Evolutionary conservation across 768 basidiomycete species (phyloP).

Genomic region (Suillus ampliporus): DNA sequence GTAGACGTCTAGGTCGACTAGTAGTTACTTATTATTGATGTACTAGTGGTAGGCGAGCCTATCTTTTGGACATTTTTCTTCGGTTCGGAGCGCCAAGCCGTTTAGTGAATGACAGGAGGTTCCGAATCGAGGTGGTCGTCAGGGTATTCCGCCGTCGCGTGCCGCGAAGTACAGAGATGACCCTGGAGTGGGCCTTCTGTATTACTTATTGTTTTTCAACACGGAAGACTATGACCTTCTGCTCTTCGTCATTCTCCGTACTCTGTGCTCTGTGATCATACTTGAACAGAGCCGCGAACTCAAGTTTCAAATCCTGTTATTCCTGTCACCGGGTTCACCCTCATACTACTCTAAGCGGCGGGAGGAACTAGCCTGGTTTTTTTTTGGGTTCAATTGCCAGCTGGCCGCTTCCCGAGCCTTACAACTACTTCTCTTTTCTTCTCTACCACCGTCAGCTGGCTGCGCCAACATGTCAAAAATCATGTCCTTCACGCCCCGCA

Average conservation of each 20-base stretch:
- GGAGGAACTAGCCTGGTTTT: conserved; percentile 2
- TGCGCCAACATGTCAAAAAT: background rate
- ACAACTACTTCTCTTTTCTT: background rate
- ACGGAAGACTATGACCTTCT: background rate
- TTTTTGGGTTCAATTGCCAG: background rate
- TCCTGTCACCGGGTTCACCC: background rate
- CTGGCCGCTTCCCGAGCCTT: too few species aligned
- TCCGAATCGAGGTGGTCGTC: conserved; percentile 15
- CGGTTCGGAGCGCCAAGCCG: conserved; percentile 6
- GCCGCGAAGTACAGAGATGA: conserved; percentile 3
- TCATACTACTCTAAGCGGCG: background rate
- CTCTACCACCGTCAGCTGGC: too few species aligned
- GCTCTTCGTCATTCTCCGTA: too few species aligned
- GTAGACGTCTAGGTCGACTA: too few species aligned
- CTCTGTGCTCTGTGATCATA: background rate
- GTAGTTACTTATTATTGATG: background rate
- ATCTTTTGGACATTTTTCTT: background rate
- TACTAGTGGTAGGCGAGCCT: too few species aligned
- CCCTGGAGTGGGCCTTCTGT: conserved; percentile 1
- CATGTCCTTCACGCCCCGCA: conserved; percentile 3
- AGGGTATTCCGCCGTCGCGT: conserved; percentile 5
- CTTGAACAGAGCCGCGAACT: background rate
- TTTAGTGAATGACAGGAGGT: conserved; percentile 15
- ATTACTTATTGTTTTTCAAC: conserved; percentile 1
- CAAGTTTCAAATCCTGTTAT: conserved; percentile 6